Base-by-base conservation (phyloP, 2,329 filamentous ascomycete genomes). In the Dichotomopilus funicola region DNA sequence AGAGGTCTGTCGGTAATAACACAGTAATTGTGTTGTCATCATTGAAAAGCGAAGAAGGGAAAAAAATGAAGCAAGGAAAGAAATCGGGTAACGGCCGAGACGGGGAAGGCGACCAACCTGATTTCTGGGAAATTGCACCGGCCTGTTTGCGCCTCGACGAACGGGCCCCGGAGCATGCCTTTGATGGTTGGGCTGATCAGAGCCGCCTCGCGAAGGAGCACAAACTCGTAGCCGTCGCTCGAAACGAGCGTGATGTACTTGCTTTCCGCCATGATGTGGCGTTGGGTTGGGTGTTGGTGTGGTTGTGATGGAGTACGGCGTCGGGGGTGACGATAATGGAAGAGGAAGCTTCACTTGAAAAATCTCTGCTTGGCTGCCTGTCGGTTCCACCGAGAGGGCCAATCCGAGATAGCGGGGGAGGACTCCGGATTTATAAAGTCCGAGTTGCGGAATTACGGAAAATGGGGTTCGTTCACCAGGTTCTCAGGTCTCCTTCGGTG, bases 211-310 rank as follows among this genome's bases (percentile, higher is more conserved):
- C 87, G 83, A 54, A 87, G 75, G 51, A 91, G 78, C 60, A 88
- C 82, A 68, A 89, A 91, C 73, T 90, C 87, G 68, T 83, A 90
- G 64, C 82, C 86, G 70, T 92, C 88, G 62, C 77, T 79, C 0
- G 87, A 90, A 43, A 91, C 78, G 51, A 92, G 81, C 5, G 88
- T 91, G 61, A 91, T 80, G 70, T 90, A 91, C 66, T 89, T 84
- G 71, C 79, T 82, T 7, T 57, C 59, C 11, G 55, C 42, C 59
- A 64, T 67, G 68, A 31, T 62, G 63, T 41, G 7, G n/a, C 36
- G 13, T 49, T 9, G 47, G 36, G 19, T 13, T 50, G 19, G 19
- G 19, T 3, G 19, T 2, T 27, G 19, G 19, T 27, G 19, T 27
- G 19, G 19, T 27, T n/a, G n/a, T n/a, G n/a, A n/a, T n/a, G n/a